These are phyloP conservation scores for Fusarium euwallaceae DNA, from an alignment of 2,329 filamentous ascomycete genomes.

Conservation along the genomic window DNA sequence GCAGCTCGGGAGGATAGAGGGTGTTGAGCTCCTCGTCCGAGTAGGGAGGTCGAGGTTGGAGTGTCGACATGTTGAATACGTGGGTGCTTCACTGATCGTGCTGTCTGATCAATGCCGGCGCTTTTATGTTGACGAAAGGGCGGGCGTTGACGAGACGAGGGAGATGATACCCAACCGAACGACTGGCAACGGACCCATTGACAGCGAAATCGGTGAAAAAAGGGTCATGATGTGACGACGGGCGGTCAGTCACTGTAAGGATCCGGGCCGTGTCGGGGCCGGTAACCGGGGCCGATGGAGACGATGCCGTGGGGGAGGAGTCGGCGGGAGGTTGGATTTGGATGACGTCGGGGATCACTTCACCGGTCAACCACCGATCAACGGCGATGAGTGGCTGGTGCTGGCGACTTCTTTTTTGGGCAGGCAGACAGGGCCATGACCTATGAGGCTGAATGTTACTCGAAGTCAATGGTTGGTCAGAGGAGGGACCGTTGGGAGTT, in stretches of 20 bases:
- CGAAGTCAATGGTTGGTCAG: background rate
- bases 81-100: background rate
- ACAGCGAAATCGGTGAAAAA: background rate
- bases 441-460: conserved; percentile 7
- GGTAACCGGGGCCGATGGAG: conserved; percentile 27
- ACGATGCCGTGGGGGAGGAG: background rate
- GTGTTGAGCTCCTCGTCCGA: conserved; percentile 81
- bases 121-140: background rate
- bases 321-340: background rate
- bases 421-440: background rate
- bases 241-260: conserved; percentile 5
- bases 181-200: background rate
- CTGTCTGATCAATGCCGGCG: background rate
- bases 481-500: background rate
- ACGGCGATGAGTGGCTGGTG: conserved; percentile 7
- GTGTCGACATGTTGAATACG: conserved; percentile 76
- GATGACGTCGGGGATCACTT: background rate
- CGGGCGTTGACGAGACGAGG: background rate
- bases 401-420: conserved; percentile 5
- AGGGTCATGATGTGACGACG: conserved; percentile 17
- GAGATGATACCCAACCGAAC: background rate
- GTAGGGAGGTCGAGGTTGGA: conserved; percentile 82
- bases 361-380: background rate
- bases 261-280: conserved; percentile 23
- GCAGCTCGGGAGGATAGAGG: conserved; percentile 84